Evolutionary conservation across 257 asterid genomes (phyloP).

Genomic region (Henckelia pumila): DNA sequence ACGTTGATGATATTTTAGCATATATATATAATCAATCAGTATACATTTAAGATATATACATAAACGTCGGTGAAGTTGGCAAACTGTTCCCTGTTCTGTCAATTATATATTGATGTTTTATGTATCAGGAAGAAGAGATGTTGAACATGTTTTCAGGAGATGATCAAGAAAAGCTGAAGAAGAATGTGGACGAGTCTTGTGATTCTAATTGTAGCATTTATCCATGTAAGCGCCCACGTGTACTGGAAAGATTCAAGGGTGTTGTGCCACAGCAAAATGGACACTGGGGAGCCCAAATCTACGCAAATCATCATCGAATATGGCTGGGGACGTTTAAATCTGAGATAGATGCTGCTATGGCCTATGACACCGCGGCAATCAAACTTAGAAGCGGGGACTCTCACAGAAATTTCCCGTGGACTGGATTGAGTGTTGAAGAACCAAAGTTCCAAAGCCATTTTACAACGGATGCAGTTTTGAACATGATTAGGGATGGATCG

Average conservation of each 20-base stretch:
- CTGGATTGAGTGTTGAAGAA: slow-evolving; percentile 41
- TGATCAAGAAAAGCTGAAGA: slow-evolving; percentile 26
- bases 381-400: slow-evolving; percentile 50
- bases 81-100: too few relatives aligned
- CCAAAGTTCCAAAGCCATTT: slow-evolving; percentile 56
- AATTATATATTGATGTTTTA: neutral
- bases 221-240: slow-evolving; percentile 25
- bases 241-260: slow-evolving; percentile 58
- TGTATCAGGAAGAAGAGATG: slow-evolving; percentile 36
- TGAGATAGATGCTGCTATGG: slow-evolving; percentile 77
- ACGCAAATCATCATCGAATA: slow-evolving; percentile 59
- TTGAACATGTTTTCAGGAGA: slow-evolving; percentile 33
- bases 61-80: too few relatives aligned
- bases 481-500: slow-evolving; percentile 78
- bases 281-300: slow-evolving; percentile 87
- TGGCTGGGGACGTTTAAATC: slow-evolving; percentile 90
- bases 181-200: slow-evolving; percentile 34
- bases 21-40: too few relatives aligned
- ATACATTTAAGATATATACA: neutral
- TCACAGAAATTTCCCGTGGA: slow-evolving; percentile 62
- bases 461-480: slow-evolving; percentile 40
- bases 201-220: slow-evolving; percentile 36
- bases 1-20: neutral
- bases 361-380: slow-evolving; percentile 82
- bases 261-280: slow-evolving; percentile 72